These are phyloP conservation scores for Rhizopogon sp. DNA, from an alignment of 768 basidiomycete species.

Conservation along the genomic window DNA sequence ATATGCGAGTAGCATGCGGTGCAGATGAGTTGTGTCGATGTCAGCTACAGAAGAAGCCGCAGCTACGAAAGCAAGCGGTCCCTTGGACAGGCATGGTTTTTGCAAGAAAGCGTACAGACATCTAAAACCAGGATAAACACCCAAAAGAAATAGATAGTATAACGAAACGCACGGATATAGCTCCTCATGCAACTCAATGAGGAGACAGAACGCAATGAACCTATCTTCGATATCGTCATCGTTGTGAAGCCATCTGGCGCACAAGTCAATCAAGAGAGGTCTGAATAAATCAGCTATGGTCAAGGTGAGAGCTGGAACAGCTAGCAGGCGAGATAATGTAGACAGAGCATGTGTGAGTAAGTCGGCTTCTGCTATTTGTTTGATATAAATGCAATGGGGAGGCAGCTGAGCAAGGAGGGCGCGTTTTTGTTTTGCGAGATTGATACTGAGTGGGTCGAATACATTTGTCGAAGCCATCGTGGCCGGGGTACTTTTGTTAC, in stretches of 20 bases:
- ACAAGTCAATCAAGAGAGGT: slow-evolving; percentile 76
- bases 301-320: slow-evolving; percentile 57
- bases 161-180: slow-evolving; percentile 56
- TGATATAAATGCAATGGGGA: slow-evolving; percentile 33
- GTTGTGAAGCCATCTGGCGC: slow-evolving; percentile 74
- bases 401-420: slow-evolving; percentile 41
- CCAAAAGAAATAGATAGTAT: slow-evolving; percentile 4
- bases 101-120: slow-evolving; percentile 50
- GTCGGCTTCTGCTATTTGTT: slow-evolving; percentile 32
- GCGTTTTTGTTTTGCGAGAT: slow-evolving; percentile 50
- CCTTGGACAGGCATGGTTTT: slow-evolving; percentile 37
- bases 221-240: slow-evolving; percentile 43
- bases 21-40: slow-evolving; percentile 46
- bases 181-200: slow-evolving; percentile 68
- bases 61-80: slow-evolving; percentile 50
- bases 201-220: slow-evolving; percentile 53
- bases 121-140: slow-evolving; percentile 28
- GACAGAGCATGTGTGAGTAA: slow-evolving; percentile 42
- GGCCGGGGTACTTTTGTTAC: neutral
- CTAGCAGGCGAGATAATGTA: slow-evolving; percentile 55
- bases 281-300: slow-evolving; percentile 62
- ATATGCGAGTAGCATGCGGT: slow-evolving; percentile 71
- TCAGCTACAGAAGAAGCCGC: slow-evolving; percentile 20
- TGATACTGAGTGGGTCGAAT: slow-evolving; percentile 56
- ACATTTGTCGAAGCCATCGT: slow-evolving; percentile 5